Conservation (phyloP, 2,329 filamentous ascomycete genomes). For the Phialophora expanda region DNA sequence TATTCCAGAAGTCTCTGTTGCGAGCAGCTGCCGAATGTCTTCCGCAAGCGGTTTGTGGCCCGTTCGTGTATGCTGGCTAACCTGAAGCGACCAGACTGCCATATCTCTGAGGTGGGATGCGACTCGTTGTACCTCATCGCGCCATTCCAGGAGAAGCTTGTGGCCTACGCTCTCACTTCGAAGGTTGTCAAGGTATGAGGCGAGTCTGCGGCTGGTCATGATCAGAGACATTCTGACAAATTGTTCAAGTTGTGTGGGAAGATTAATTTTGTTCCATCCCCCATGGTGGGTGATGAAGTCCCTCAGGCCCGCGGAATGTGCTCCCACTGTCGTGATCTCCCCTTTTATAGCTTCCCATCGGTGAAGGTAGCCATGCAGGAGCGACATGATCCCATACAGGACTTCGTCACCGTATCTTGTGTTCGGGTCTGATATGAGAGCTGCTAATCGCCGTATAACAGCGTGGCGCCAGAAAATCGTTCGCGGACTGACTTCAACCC, state of each 20-base stretch:
- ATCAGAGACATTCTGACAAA: conserved; percentile 17
- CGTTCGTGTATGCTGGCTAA: neutral
- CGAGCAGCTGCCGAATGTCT: neutral
- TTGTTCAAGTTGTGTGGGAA: conserved; percentile 6
- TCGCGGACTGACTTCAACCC: neutral
- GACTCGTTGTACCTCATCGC: neutral
- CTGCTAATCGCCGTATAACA: conserved; percentile 7
- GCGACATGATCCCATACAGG: conserved; percentile 11
- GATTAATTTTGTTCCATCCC: conserved; percentile 3
- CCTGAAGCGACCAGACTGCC: conserved; percentile 2
- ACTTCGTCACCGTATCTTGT: conserved; percentile 12
- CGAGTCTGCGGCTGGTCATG: conserved; percentile 11
- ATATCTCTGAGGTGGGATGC: neutral
- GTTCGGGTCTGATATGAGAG: conserved; percentile 9
- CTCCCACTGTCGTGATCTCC: neutral
- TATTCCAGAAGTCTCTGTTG: neutral
- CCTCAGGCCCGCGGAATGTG: conserved; percentile 13
- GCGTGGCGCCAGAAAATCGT: conserved; percentile 17
- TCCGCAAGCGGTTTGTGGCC: neutral
- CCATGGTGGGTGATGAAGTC: conserved; percentile 5
- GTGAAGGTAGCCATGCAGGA: conserved; percentile 13
- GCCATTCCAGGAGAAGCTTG: neutral
- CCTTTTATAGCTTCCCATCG: neutral
- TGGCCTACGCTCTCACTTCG: neutral
- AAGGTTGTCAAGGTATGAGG: conserved; percentile 1